Percentiles rank a stretch among this genome's conserved stretches.
Evolutionary conservation across 2,329 filamentous ascomycete genomes (phyloP).

Genomic region (Tolypocladium paradoxum): DNA sequence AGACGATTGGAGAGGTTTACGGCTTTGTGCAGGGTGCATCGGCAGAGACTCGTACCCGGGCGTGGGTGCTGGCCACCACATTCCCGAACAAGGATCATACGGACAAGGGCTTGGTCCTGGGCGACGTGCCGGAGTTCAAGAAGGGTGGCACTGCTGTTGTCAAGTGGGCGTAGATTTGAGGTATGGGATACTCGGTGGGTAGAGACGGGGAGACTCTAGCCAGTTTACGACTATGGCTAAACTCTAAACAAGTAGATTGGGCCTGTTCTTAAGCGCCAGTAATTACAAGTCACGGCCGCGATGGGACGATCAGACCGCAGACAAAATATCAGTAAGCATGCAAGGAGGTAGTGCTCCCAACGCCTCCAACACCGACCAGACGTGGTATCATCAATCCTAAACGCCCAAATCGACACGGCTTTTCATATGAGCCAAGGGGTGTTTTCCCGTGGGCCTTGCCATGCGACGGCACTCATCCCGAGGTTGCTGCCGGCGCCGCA

Average conservation of each 20-base stretch:
- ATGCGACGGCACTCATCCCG: neutral
- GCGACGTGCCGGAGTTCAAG: conserved; percentile 55
- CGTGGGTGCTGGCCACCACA: conserved; percentile 69
- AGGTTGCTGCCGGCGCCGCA: conserved; percentile 13
- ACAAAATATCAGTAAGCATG: neutral
- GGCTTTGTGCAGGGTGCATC: conserved; percentile 59
- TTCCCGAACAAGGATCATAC: conserved; percentile 75
- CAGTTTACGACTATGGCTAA: neutral
- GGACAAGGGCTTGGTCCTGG: conserved; percentile 49
- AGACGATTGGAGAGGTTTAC: conserved; percentile 71
- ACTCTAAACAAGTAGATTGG: neutral
- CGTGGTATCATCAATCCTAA: conserved; percentile 5
- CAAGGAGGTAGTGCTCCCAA: neutral
- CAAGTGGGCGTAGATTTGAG: conserved; percentile 43
- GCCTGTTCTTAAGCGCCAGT: neutral
- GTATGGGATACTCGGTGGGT: neutral
- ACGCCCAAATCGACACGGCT: neutral
- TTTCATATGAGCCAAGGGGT: neutral
- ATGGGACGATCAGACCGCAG: neutral
- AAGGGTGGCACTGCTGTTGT: conserved; percentile 55
- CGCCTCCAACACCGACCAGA: neutral
- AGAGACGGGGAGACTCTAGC: neutral
- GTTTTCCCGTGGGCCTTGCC: neutral
- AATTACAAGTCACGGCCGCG: neutral
- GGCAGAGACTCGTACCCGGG: conserved; percentile 41